phyloP scores from a whole-genome alignment of 2,329 filamentous ascomycete genomes.

The Hypoxylon sp. region DNA sequence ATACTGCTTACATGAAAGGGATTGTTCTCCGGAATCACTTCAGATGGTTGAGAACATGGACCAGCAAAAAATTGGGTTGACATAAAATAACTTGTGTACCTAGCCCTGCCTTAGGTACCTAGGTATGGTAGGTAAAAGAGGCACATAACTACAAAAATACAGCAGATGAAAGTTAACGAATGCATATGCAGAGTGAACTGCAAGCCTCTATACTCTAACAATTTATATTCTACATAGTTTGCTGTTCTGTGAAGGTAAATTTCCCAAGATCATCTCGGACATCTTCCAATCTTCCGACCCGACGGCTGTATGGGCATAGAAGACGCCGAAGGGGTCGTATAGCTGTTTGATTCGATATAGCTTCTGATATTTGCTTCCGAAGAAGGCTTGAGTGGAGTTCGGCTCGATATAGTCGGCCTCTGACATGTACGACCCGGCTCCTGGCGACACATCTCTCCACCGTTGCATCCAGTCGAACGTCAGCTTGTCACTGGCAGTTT shows the following conservation, averaged over 20 bases:
- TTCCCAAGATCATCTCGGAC: slow-evolving; percentile 44
- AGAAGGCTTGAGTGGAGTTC: slow-evolving; percentile 48
- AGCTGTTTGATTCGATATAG: slow-evolving; percentile 46
- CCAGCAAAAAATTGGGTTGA: not conserved
- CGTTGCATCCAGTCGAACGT: slow-evolving; percentile 53
- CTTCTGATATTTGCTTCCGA: slow-evolving; percentile 46
- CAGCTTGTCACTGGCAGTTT: slow-evolving; percentile 49
- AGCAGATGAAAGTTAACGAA: not conserved
- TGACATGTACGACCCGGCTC: slow-evolving; percentile 47
- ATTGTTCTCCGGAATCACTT: no score
- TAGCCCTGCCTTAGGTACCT: not conserved
- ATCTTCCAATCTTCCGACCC: slow-evolving; percentile 49
- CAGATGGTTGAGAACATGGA: no score
- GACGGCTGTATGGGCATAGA: slow-evolving; percentile 50
- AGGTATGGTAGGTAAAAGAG: no score
- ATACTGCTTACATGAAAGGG: no score
- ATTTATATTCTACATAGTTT: slow-evolving; percentile 40
- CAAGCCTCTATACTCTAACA: slow-evolving; percentile 20
- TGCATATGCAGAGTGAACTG: slow-evolving; percentile 3
- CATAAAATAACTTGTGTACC: not conserved
- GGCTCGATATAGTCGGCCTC: slow-evolving; percentile 50
- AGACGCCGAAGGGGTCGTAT: slow-evolving; percentile 47
- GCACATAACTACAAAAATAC: not conserved
- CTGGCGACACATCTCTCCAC: slow-evolving; percentile 48
- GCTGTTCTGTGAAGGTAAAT: slow-evolving; percentile 44